Percentiles rank a stretch among this genome's conserved stretches.
Evolutionary conservation across 2,329 filamentous ascomycete species (phyloP).

Genomic region (Claviceps spartinae): DNA sequence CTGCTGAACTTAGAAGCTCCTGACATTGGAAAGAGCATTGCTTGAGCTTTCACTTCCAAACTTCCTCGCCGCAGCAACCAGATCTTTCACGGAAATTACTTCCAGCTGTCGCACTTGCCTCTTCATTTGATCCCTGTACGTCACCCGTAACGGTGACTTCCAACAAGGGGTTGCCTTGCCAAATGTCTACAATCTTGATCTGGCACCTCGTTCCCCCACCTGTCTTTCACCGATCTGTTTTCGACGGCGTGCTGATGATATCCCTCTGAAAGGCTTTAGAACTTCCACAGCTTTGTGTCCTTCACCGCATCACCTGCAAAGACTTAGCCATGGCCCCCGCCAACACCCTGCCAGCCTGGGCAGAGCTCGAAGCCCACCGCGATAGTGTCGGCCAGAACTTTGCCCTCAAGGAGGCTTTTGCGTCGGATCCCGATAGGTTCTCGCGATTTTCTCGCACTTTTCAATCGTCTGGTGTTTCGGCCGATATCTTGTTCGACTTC

Average conservation of each 20-base stretch:
- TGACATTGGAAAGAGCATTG: not conserved
- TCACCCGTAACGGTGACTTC: not conserved
- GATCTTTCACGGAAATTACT: not conserved
- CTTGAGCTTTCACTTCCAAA: not conserved
- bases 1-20: not conserved
- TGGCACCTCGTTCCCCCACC: not conserved
- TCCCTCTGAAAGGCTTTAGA: not conserved
- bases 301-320: not conserved
- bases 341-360: slow-evolving; percentile 75
- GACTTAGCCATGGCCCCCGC: slow-evolving; percentile 57
- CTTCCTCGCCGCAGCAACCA: not conserved
- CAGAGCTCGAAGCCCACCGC: slow-evolving; percentile 82
- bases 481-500: slow-evolving; percentile 93
- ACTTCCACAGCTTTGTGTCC: not conserved
- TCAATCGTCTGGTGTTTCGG: slow-evolving; percentile 64
- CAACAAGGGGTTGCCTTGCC: not conserved
- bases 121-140: not conserved
- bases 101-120: not conserved
- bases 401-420: slow-evolving; percentile 85
- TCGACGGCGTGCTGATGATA: not conserved
- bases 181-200: not conserved
- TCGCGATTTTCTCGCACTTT: slow-evolving; percentile 82
- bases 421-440: slow-evolving; percentile 78
- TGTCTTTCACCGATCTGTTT: not conserved
- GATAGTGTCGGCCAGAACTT: slow-evolving; percentile 76